Evolutionary conservation across 164 flowering plant species (phyloP), one percentile per base, ranked within the genome.

Genomic region (Vitis rotundifolia): DNA sequence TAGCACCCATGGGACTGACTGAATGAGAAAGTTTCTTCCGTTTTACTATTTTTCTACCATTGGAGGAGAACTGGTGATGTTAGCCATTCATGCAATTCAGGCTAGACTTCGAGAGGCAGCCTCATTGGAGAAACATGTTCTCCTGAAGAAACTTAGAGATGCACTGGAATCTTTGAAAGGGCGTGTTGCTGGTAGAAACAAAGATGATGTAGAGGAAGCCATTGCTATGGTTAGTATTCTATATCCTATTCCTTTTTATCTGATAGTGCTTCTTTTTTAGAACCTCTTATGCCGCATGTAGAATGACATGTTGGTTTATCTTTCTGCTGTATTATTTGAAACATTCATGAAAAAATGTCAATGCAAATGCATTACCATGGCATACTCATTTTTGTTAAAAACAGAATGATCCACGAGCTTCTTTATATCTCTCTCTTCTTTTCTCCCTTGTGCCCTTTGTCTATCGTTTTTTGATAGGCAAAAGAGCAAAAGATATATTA

Each of bases 171-270:
- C 80, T 59, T 70, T 89, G 58, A 87, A 64, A 82, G 89, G 87
- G 37, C 84, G 88, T 28, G 81, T 86, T 63, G 83, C 82, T 9
- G 94, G 94, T 53, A 73, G 75, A 76, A 87, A 87, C 78, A 89
- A 89, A 81, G 90, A 89, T 75, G 94, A 89, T 74, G 89, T 89
- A 57, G 91, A 86, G 75, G 86, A 82, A 64, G 91, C 94, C 53
- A 87, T 89, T 61, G 77, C 87, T 8, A 82, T 89, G 91, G 94
- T 89, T 72, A 68, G 85, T 73, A 22, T 66, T 48, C 12, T 55
- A n/a, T 12, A 6, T 63, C 11, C 56, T 14, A 22, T 26, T 18
- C 14, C 56, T 55, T 8, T 2, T 22, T 44, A 14, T 66, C 49
- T 66, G 14, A 48, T n/a, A 53, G 55, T 60, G 22, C 49, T 49